Percentiles rank a stretch among this genome's conserved stretches.
Conservation (phyloP, 768 basidiomycete species). For the Suillus subaureus region DNA sequence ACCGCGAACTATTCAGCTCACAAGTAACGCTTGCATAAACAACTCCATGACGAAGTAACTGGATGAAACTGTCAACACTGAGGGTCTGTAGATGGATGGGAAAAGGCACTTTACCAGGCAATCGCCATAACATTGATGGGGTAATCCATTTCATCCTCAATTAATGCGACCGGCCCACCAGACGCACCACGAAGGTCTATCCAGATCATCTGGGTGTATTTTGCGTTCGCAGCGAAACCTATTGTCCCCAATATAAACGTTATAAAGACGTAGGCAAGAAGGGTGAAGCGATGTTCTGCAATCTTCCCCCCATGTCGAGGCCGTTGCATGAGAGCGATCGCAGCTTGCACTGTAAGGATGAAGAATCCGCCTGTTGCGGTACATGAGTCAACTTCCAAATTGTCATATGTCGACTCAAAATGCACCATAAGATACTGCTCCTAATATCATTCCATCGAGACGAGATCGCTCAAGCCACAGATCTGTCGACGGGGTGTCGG, state of each 20-base stretch:
- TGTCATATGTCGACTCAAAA: not conserved
- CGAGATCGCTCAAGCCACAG: constrained; percentile 6
- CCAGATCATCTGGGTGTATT: constrained; percentile 35
- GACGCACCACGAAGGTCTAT: constrained; percentile 29
- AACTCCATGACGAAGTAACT: constrained; percentile 35
- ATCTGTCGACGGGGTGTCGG: not conserved
- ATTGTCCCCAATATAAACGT: constrained; percentile 32
- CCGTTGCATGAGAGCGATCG: constrained; percentile 8
- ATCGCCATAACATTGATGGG: constrained; percentile 25
- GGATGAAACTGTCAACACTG: not conserved
- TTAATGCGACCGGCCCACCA: constrained; percentile 16
- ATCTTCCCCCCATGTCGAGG: constrained; percentile 7
- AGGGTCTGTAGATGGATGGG: not conserved
- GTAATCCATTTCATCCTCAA: constrained; percentile 19
- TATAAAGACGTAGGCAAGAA: constrained; percentile 23
- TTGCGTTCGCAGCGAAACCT: constrained; percentile 28
- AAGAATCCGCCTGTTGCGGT: constrained; percentile 23
- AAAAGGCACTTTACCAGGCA: constrained; percentile 18
- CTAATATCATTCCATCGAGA: constrained; percentile 11
- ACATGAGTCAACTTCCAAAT: not conserved
- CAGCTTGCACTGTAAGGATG: constrained; percentile 22
- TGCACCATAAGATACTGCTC: constrained; percentile 13
- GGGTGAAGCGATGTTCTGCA: constrained; percentile 6
- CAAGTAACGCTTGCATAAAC: constrained; percentile 29
- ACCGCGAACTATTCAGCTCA: constrained; percentile 8